A percentile compares a stretch with the other conserved stretches of the same genome.
Conservation (phyloP, 2,329 filamentous ascomycete genomes). For the Fusarium tuaranense region DNA sequence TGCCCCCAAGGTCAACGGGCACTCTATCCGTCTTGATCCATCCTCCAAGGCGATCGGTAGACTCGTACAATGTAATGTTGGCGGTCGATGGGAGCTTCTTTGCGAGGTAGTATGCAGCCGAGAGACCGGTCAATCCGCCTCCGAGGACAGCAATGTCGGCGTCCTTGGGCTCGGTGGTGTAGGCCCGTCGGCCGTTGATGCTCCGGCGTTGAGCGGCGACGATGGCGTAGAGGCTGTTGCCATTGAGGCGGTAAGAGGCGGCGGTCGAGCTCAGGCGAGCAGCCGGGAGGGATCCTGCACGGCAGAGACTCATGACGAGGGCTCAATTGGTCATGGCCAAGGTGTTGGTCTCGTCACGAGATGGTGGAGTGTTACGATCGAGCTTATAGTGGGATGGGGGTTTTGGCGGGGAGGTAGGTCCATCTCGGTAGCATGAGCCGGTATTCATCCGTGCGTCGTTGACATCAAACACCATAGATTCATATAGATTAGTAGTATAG, state of each 20-base stretch:
- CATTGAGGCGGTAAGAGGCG: constrained; percentile 30
- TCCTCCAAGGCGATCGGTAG: constrained; percentile 76
- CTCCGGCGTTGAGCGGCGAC: background rate
- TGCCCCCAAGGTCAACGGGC: constrained; percentile 66
- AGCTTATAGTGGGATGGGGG: background rate
- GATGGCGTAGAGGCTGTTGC: constrained; percentile 15
- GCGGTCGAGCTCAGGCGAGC: constrained; percentile 43
- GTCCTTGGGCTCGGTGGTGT: constrained; percentile 36
- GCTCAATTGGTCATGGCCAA: constrained; percentile 48
- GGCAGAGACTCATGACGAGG: constrained; percentile 44
- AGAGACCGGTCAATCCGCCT: constrained; percentile 85
- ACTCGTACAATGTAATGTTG: constrained; percentile 86
- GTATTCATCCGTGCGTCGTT: constrained; percentile 37
- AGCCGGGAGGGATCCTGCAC: constrained; percentile 43
- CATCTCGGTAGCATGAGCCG: constrained; percentile 27
- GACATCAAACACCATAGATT: background rate
- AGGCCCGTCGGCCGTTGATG: constrained; percentile 22
- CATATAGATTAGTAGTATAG: background rate
- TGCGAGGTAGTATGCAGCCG: constrained; percentile 81
- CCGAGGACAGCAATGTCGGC: constrained; percentile 75
- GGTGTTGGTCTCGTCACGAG: constrained; percentile 6
- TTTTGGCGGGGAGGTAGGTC: constrained; percentile 1
- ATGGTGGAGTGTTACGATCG: constrained; percentile 31
- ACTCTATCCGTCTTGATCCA: constrained; percentile 81
- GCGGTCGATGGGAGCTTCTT: constrained; percentile 71